Evolutionary conservation across 805 yeast species (phyloP).

Genomic region (Yamadazyma paraphyllophila): DNA sequence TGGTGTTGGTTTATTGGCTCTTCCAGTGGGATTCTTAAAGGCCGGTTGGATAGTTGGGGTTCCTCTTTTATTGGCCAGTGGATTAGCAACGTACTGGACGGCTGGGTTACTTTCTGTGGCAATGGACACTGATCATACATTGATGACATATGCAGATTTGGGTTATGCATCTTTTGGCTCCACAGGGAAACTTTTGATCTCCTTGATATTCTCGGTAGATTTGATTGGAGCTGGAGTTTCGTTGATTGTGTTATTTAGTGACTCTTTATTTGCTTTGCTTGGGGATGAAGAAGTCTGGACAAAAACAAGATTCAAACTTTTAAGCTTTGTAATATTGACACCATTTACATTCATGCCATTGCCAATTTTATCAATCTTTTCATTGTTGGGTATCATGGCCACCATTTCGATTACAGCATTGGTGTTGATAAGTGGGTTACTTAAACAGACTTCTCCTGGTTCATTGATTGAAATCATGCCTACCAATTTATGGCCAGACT

Average conservation of each 20-base stretch:
- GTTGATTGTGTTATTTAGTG: slow-evolving; percentile 78
- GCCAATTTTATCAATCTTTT: slow-evolving; percentile 58
- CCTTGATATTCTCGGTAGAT: slow-evolving; percentile 72
- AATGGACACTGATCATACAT: slow-evolving; percentile 74
- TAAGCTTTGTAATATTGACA: slow-evolving; percentile 68
- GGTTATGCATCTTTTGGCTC: slow-evolving; percentile 85
- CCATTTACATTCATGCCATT: slow-evolving; percentile 83
- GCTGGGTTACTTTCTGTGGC: slow-evolving; percentile 73
- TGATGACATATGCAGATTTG: slow-evolving; percentile 85
- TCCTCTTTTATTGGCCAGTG: slow-evolving; percentile 57
- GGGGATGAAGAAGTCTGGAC: slow-evolving; percentile 41
- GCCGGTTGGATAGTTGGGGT: slow-evolving; percentile 70
- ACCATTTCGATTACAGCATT: slow-evolving; percentile 54
- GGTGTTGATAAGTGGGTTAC: slow-evolving; percentile 61
- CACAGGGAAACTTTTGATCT: slow-evolving; percentile 68
- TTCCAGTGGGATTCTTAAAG: slow-evolving; percentile 62
- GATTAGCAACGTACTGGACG: slow-evolving; percentile 68
- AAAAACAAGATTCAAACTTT: slow-evolving; percentile 53
- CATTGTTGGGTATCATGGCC: slow-evolving; percentile 17
- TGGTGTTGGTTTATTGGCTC: slow-evolving; percentile 66
- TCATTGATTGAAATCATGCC: slow-evolving; percentile 63
- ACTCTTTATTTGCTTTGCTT: slow-evolving; percentile 69
- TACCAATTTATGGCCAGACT: slow-evolving; percentile 65
- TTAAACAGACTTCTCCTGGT: slow-evolving; percentile 66
- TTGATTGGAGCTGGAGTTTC: slow-evolving; percentile 81